Base-by-base conservation (phyloP, 2,329 filamentous ascomycete species). In the Biscogniauxia sp. region DNA sequence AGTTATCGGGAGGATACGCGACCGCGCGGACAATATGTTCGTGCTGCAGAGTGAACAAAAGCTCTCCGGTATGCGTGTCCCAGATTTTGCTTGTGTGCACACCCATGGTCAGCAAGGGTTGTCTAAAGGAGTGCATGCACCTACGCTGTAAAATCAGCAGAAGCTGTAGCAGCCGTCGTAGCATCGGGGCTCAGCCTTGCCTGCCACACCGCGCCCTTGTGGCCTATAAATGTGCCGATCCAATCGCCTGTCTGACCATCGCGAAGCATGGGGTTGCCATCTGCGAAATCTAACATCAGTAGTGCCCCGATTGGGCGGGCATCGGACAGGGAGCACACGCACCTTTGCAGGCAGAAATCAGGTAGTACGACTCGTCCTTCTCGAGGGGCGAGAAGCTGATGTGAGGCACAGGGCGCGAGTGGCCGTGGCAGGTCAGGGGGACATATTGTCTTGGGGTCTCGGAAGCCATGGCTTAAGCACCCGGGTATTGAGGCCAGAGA, bases 131-230 rank as follows among this genome's bases (percentile, higher is more conserved):
- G 54, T 41, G 32, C 55, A 45, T 45, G 15, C 37, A 79, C 88
- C 72, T 82, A 93, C 90, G 92, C 92, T 60, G 92, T 95, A 75
- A 99, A 99, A 75, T 99, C 95, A 55, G 95, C 95, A 55, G 93
- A 96, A 53, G 92, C 95, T 37, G 96, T 98, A 9, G 93, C 95
- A 60, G 95, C 94, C 54, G 93, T 88, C 25, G 87, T 88, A 51
- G 93, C 92, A 78, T 98, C 93, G 20, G 91, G 88, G 57, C 93
- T 97, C 41, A 99, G 83, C 69, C 93, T 87, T 57, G 93, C 92
- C 79, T 97, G 93, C 93, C 95, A 99, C 62, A 98, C 94, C 45
- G 95, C 95, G 64, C 95, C 95, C 79, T 99, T 98, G 81, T 99
- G 95, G 50, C 95, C 95, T 70, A 99, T 89, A 74, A 98, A 98